Percentiles rank a stretch among this genome's conserved stretches.
phyloP scores from a whole-genome alignment of 306 rosid species.

The Inga leiocalycina region DNA sequence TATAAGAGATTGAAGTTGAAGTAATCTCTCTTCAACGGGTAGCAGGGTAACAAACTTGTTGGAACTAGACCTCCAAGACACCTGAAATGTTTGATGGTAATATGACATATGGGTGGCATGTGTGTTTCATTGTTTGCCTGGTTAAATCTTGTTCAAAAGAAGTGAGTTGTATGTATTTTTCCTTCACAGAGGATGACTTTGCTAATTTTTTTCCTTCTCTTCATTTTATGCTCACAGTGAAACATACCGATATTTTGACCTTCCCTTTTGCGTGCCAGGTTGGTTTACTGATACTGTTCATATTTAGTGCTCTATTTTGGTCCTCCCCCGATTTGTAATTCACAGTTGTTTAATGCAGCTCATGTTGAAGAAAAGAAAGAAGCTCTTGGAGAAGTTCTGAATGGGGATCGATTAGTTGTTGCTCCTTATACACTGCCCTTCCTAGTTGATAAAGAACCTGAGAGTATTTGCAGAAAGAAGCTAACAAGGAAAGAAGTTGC shows the following conservation, averaged over 20 bases:
- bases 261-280: conserved; percentile 41
- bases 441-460: conserved; percentile 25
- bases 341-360: conserved; percentile 14
- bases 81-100: not conserved
- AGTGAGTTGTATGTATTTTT: not conserved
- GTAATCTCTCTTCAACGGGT: not conserved
- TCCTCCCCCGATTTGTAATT: not conserved
- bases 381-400: conserved; percentile 42
- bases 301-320: not conserved
- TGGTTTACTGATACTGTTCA: not conserved
- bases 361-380: conserved; percentile 38
- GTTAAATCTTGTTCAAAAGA: not conserved
- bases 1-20: not conserved
- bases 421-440: conserved; percentile 33
- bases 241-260: conserved; percentile 42
- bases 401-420: conserved; percentile 41
- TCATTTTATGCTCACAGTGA: conserved; percentile 26
- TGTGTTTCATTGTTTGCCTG: not conserved
- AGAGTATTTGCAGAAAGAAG: conserved; percentile 29
- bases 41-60: not conserved
- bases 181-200: not conserved
- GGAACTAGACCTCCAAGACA: not conserved
- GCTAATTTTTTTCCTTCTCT: conserved; percentile 1
- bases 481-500: conserved; percentile 29
- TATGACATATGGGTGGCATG: not conserved